Evolutionary conservation across 352 stramenopile species (phyloP), one percentile per base, ranked within the genome.

Genomic region (Globisporangium polare): DNA sequence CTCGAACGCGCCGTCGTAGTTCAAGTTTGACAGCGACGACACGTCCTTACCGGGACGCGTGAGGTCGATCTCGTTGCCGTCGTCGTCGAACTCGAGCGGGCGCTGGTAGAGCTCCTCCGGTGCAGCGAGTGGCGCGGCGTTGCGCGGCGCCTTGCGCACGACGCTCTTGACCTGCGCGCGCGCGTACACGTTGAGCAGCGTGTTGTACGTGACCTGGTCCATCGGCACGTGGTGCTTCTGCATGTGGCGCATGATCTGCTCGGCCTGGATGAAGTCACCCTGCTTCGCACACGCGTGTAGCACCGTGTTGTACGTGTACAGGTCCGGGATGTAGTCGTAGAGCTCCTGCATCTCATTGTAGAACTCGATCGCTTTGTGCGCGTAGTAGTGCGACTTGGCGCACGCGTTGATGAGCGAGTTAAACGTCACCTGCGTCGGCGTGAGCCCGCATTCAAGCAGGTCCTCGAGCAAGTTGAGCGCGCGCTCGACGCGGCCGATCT

Each of bases 311-410:
- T 94, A 94, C 57, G 82, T 88, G 62, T 85, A 82, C 66, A 80
- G 59, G 64, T 91, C 81, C 43, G 84, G 84, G 26, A 80, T 65
- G 69, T 91, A 90, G 66, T 94, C 84, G 68, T 94, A 94, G 60
- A 92, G 63, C 60, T 94, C 84, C 63, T 94, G 84, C 84, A 94
- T 92, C 53, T 94, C 84, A 55, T 92, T 71, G 74, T 92, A 94
- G 45, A 94, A 92, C 45, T 94, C 84, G 29, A 91, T 65, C 3
- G 84, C 80, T 60, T 94, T 94, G 72, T 92, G 84, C 22, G 84
- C 84, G 69, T 86, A 94, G 60, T 94, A 88, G 69, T 88, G 77
- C 58, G 84, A 94, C 68, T 92, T 91, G 57, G 84, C 80, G 57
- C 84, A 94, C 26, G 84, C 84, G 46, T 89, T 80, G 53, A 94